phyloP scores from a whole-genome alignment of 2,329 filamentous ascomycete genomes.

The Aspergillus puulaauensis region DNA sequence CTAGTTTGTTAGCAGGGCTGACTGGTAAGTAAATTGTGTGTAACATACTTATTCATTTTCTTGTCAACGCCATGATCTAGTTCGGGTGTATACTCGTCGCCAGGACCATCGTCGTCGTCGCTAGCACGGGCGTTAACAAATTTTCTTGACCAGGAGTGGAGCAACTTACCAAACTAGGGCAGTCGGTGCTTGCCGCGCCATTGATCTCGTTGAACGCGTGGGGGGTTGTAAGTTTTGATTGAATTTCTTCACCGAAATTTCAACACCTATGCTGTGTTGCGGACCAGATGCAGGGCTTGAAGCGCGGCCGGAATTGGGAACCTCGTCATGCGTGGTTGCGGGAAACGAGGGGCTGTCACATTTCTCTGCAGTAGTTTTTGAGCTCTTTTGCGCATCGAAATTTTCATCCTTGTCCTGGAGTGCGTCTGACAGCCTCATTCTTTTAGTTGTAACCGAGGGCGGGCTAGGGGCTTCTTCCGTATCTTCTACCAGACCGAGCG shows the following conservation, averaged over 20 bases:
- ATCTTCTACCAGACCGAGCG: slow-evolving; percentile 1
- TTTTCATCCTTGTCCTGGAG: slow-evolving; percentile 25
- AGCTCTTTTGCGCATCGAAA: slow-evolving; percentile 1
- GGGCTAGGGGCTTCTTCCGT: slow-evolving; percentile 9
- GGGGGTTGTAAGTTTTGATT: slow-evolving; percentile 4
- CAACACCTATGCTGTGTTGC: slow-evolving; percentile 11
- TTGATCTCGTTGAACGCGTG: slow-evolving; percentile 32
- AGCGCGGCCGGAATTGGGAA: slow-evolving; percentile 4
- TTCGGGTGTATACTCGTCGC: slow-evolving; percentile 13
- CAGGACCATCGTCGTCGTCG: slow-evolving; percentile 20
- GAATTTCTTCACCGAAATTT: slow-evolving; percentile 33
- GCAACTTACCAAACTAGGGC: slow-evolving; percentile 21
- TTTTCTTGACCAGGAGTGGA: background rate
- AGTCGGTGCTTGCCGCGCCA: slow-evolving; percentile 20
- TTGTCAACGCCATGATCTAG: slow-evolving; percentile 8
- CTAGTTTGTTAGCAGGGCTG: slow-evolving; percentile 19
- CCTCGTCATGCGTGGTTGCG: background rate
- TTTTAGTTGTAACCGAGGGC: slow-evolving; percentile 17
- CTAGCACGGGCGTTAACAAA: slow-evolving; percentile 3
- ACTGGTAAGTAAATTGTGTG: background rate
- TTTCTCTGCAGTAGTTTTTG: slow-evolving; percentile 4
- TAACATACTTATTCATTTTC: slow-evolving; percentile 26
- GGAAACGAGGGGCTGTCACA: slow-evolving; percentile 3
- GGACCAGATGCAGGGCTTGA: slow-evolving; percentile 11
- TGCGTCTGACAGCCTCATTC: slow-evolving; percentile 31